These are phyloP conservation scores for Podospora tetraspora DNA, from an alignment of 495 filamentous ascomycete genomes.

Conservation along the genomic window DNA sequence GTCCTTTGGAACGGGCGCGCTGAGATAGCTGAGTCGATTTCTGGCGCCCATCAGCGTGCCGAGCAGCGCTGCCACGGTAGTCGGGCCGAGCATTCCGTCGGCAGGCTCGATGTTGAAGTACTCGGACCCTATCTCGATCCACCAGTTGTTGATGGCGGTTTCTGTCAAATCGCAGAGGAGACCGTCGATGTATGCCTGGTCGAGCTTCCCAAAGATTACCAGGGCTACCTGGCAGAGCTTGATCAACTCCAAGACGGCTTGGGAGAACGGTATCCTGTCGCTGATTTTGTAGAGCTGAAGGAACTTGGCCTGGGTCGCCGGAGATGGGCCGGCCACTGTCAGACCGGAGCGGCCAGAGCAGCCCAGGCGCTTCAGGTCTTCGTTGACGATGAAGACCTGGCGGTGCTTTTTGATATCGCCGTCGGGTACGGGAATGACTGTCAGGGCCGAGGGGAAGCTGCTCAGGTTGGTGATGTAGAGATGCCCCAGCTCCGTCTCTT, in stretches of 20 bases:
- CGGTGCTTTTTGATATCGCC: conserved; percentile 79
- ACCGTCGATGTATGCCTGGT: conserved; percentile 87
- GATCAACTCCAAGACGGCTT: conserved; percentile 80
- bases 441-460: conserved; percentile 82
- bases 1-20: conserved; percentile 84
- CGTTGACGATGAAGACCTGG: conserved; percentile 88
- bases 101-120: conserved; percentile 85
- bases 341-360: conserved; percentile 87
- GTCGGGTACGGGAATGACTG: conserved; percentile 80
- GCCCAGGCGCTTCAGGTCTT: conserved; percentile 84
- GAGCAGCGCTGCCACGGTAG: conserved; percentile 81
- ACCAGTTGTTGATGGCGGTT: conserved; percentile 88
- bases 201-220: conserved; percentile 79
- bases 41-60: conserved; percentile 85
- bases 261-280: conserved; percentile 69
- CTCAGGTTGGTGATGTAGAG: conserved; percentile 93
- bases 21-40: conserved; percentile 73
- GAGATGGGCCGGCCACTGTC: conserved; percentile 66
- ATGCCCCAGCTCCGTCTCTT: conserved; percentile 76
- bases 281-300: conserved; percentile 81
- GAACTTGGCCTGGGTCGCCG: conserved; percentile 86
- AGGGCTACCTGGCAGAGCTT: conserved; percentile 89
- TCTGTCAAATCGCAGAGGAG: conserved; percentile 91
- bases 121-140: conserved; percentile 87
- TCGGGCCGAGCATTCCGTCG: conserved; percentile 87